phyloP scores from a whole-genome alignment of 2,329 filamentous ascomycete genomes.

The Xylaria arbuscula region DNA sequence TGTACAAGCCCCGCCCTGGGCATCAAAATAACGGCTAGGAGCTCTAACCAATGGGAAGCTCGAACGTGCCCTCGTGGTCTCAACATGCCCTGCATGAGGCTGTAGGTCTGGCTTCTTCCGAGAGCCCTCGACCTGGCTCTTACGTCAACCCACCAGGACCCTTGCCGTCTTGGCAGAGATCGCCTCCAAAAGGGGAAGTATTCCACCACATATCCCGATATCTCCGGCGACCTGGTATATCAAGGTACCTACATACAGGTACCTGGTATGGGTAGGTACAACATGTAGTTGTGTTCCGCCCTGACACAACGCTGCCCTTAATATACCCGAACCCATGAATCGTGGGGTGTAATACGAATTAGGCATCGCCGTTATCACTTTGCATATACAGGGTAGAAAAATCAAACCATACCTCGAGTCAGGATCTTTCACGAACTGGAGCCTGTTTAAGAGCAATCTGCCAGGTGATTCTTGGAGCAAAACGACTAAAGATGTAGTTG shows the following conservation, averaged over 20 bases:
- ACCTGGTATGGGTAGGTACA: too few relatives aligned
- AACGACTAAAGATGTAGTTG: too few relatives aligned
- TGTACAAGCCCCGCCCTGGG: not conserved
- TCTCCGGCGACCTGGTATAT: constrained; percentile 19
- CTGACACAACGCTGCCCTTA: not conserved
- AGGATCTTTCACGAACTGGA: not conserved
- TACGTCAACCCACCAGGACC: constrained; percentile 27
- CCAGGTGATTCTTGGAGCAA: not conserved
- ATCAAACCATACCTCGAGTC: not conserved
- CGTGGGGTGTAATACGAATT: not conserved
- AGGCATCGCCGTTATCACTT: not conserved
- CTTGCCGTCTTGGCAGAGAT: constrained; percentile 23
- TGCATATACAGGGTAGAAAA: not conserved
- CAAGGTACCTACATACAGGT: not conserved
- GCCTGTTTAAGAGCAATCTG: not conserved
- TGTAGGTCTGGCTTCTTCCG: constrained; percentile 30
- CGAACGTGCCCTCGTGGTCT: constrained; percentile 45
- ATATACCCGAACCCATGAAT: constrained; percentile 2
- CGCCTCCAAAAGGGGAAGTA: constrained; percentile 14
- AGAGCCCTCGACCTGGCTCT: constrained; percentile 12
- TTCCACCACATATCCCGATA: constrained; percentile 20
- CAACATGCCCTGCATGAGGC: constrained; percentile 44
- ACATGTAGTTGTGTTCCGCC: too few relatives aligned
- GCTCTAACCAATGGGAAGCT: constrained; percentile 41
- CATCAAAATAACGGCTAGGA: constrained; percentile 4